Percentiles rank a stretch among this genome's conserved stretches.
These are phyloP conservation scores for Puccinia hordei DNA, from an alignment of 1,284 basidiomycete species.

Conservation along the genomic window DNA sequence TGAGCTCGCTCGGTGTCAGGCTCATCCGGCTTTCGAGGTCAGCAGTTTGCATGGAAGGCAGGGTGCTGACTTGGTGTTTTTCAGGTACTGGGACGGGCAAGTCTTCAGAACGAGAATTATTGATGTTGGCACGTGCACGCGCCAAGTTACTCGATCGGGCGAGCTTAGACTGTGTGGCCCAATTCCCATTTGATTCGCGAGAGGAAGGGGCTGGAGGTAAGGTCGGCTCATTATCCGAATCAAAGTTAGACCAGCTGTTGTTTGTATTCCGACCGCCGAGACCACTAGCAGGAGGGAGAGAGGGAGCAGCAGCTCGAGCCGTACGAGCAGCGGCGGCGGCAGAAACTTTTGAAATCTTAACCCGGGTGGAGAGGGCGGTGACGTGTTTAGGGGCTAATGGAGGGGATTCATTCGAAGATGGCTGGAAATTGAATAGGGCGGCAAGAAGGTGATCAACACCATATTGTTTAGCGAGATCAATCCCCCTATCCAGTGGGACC, in stretches of 20 bases:
- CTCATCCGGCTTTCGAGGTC: constrained; percentile 21
- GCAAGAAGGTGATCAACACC: constrained; percentile 85
- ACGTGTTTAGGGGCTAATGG: constrained; percentile 95
- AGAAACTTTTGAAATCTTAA: constrained; percentile 61
- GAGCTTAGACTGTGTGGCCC: constrained; percentile 34
- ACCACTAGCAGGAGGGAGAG: constrained; percentile 26
- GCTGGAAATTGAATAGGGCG: constrained; percentile 92
- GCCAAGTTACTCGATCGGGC: constrained; percentile 35
- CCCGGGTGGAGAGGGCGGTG: constrained; percentile 67
- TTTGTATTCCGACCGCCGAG: constrained; percentile 39
- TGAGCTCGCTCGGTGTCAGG: constrained; percentile 54
- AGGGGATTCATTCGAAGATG: constrained; percentile 80
- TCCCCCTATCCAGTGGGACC: constrained; percentile 92
- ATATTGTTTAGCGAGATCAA: constrained; percentile 85
- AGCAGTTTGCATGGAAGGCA: not conserved
- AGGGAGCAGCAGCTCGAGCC: constrained; percentile 38
- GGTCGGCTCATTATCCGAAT: constrained; percentile 28
- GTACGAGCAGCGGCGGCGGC: constrained; percentile 54
- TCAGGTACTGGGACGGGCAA: constrained; percentile 30
- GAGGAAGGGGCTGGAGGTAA: constrained; percentile 16
- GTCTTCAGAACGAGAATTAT: constrained; percentile 31
- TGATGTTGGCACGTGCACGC: constrained; percentile 29
- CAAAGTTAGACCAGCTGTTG: constrained; percentile 49
- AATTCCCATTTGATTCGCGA: constrained; percentile 18
- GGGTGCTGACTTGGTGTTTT: not conserved